These are phyloP conservation scores for Gossypium armourianum DNA, from an alignment of 441 rosid species.

Conservation along the genomic window DNA sequence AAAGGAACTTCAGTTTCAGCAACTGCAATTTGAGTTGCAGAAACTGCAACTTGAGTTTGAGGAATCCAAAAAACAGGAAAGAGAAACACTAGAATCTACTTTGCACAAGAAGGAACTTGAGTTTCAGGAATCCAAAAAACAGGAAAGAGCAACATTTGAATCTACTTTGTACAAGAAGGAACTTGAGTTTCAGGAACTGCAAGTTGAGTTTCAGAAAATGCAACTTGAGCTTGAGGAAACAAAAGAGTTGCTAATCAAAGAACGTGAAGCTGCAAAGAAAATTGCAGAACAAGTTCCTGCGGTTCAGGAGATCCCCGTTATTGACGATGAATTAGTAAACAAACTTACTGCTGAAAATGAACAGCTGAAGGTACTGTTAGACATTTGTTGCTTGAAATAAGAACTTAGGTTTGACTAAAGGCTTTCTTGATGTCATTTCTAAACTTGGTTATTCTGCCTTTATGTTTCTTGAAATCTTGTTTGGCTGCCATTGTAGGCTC, in stretches of 20 bases:
- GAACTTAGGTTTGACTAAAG: not conserved
- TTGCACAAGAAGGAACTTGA: slow-evolving; percentile 28
- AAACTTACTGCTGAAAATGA: slow-evolving; percentile 71
- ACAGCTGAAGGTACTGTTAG: slow-evolving; percentile 52
- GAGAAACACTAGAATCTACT: slow-evolving; percentile 51
- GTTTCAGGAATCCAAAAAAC: slow-evolving; percentile 42
- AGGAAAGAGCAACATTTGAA: not conserved
- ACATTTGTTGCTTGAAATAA: slow-evolving; percentile 14
- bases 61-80: slow-evolving; percentile 64
- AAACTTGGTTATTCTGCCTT: not conserved
- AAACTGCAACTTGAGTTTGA: slow-evolving; percentile 20
- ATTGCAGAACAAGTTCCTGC: slow-evolving; percentile 28
- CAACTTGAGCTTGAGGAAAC: slow-evolving; percentile 25
- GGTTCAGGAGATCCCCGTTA: slow-evolving; percentile 40
- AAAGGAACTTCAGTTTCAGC: no score
- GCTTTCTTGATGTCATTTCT: not conserved
- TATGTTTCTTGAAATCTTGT: slow-evolving; percentile 12
- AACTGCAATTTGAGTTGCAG: no score
- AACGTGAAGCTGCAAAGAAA: slow-evolving; percentile 34
- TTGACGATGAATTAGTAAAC: slow-evolving; percentile 43
- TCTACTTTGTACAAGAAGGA: not conserved
- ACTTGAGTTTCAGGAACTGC: not conserved
- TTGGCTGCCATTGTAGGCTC: slow-evolving; percentile 35
- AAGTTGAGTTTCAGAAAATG: not conserved
- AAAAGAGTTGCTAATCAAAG: slow-evolving; percentile 36